These are phyloP conservation scores for Pleurotus tuoliensis DNA, from an alignment of 768 basidiomycete species.

Conservation along the genomic window DNA sequence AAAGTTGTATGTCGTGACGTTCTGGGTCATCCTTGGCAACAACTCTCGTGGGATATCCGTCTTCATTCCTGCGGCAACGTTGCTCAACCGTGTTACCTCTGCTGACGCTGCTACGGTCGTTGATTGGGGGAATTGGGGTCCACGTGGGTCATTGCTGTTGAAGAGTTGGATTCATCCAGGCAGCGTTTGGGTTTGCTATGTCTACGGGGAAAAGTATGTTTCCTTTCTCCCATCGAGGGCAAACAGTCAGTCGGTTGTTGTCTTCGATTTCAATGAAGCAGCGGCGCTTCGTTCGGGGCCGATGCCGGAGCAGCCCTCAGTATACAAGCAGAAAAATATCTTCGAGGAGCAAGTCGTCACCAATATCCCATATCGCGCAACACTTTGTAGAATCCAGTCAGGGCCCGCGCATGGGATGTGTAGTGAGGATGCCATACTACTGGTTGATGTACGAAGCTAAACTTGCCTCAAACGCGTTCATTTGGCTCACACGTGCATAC, in stretches of 20 bases:
- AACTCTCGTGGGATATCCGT: conserved; percentile 30
- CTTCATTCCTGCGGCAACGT: conserved; percentile 37
- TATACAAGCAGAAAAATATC: conserved; percentile 21
- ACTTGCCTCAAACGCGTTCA: conserved; percentile 5
- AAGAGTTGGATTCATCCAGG: conserved; percentile 27
- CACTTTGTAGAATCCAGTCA: conserved; percentile 17
- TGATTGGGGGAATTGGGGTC: conserved; percentile 53
- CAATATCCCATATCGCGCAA: conserved; percentile 39
- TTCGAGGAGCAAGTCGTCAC: conserved; percentile 41
- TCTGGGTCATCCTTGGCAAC: conserved; percentile 31
- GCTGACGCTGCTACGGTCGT: conserved; percentile 19
- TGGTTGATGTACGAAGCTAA: conserved; percentile 40
- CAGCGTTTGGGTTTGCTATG: conserved; percentile 55
- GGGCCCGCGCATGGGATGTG: conserved; percentile 40
- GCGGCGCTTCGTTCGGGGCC: conserved; percentile 19
- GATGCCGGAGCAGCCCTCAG: conserved; percentile 12
- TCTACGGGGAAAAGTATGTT: conserved; percentile 45
- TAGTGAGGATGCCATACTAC: conserved; percentile 51
- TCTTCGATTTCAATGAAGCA: conserved; percentile 52
- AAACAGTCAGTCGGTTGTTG: conserved; percentile 21
- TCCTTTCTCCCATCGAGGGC: conserved; percentile 11
- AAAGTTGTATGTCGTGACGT: conserved; percentile 43
- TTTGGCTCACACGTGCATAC: neutral
- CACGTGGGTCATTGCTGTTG: conserved; percentile 40
- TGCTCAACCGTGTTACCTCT: conserved; percentile 20